Evolutionary conservation across 345 rosid species (phyloP).

Genomic region (Populus euphratica): DNA sequence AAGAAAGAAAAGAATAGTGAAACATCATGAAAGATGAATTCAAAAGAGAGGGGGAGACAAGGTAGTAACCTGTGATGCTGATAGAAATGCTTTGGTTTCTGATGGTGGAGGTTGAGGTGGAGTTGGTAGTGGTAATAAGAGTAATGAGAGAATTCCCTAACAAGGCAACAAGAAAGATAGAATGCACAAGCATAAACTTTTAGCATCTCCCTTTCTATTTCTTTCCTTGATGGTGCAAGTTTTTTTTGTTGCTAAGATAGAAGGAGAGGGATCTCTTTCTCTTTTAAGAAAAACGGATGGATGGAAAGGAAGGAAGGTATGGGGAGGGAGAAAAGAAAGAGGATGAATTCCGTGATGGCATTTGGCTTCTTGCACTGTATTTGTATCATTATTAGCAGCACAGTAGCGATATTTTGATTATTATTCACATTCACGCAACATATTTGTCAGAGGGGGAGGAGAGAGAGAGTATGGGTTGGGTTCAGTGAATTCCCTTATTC

Average conservation of each 20-base stretch:
- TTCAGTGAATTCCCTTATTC: conserved; percentile 6
- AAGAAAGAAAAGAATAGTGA: not conserved
- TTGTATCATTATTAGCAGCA: not conserved
- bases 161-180: not conserved
- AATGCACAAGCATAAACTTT: not conserved
- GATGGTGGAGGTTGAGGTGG: not conserved
- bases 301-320: not conserved
- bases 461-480: not conserved
- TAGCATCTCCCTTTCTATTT: not conserved
- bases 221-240: not conserved
- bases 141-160: not conserved
- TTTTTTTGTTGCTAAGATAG: not conserved
- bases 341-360: not conserved
- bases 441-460: too few species aligned
- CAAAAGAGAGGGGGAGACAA: not conserved
- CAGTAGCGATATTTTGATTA: not conserved
- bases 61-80: conserved; percentile 2
- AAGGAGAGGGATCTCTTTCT: conserved; percentile 1
- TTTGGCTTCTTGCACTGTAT: not conserved
- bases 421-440: too few species aligned
- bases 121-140: not conserved
- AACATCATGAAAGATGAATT: not conserved
- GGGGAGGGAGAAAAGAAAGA: not conserved
- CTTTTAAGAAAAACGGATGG: not conserved
- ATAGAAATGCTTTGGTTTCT: not conserved